These are phyloP conservation scores for Venturia nashicola DNA, from an alignment of 2,329 filamentous ascomycete genomes.

Conservation along the genomic window DNA sequence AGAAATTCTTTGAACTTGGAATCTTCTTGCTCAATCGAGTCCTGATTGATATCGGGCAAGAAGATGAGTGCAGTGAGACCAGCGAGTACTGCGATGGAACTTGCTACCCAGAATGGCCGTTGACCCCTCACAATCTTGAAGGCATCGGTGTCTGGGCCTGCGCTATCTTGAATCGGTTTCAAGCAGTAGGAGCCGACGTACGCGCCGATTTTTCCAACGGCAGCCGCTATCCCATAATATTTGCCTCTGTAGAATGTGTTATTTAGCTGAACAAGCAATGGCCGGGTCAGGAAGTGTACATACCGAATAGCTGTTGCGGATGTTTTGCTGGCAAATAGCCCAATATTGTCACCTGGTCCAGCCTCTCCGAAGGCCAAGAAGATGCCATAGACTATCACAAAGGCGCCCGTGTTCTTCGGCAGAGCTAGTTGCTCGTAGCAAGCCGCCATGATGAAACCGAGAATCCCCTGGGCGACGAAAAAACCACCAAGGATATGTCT, in stretches of 20 bases:
- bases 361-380: conserved; percentile 69
- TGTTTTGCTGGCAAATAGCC: conserved; percentile 74
- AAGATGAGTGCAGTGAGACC: conserved; percentile 54
- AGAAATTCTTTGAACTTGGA: conserved; percentile 62
- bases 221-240: conserved; percentile 59
- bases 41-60: conserved; percentile 66
- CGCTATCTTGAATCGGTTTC: conserved; percentile 42
- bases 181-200: conserved; percentile 81
- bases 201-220: conserved; percentile 63
- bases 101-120: conserved; percentile 80
- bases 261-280: neutral
- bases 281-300: conserved; percentile 6
- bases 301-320: conserved; percentile 66
- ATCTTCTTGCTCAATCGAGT: conserved; percentile 75
- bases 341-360: conserved; percentile 86
- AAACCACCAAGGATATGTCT: conserved; percentile 60
- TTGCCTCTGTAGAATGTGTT: conserved; percentile 42
- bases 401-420: conserved; percentile 55
- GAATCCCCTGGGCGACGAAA: conserved; percentile 58
- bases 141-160: conserved; percentile 18
- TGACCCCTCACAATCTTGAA: conserved; percentile 43
- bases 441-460: conserved; percentile 80
- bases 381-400: conserved; percentile 67
- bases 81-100: conserved; percentile 60
- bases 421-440: conserved; percentile 58